A percentile compares a stretch with the other conserved stretches of the same genome.
Evolutionary conservation across 108 stramenopile genomes (phyloP).

Genomic region (Cyclotella atomus): DNA sequence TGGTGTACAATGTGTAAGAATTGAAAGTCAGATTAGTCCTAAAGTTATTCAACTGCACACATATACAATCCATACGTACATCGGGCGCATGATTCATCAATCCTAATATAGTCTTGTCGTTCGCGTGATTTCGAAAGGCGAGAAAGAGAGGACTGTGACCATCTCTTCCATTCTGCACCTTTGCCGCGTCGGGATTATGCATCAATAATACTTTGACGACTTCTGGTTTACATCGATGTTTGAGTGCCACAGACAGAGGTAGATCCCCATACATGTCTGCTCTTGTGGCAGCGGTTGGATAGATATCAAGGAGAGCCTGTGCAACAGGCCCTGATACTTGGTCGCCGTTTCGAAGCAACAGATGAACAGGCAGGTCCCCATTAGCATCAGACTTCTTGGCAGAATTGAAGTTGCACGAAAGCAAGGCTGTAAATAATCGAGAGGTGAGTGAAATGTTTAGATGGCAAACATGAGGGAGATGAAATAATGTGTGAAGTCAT

Average conservation of each 20-base stretch:
- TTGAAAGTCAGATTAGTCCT: neutral
- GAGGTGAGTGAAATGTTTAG: too few species aligned
- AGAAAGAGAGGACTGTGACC: conserved; percentile 82
- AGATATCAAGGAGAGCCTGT: conserved; percentile 45
- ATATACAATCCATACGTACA: conserved; percentile 5
- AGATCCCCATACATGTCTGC: conserved; percentile 54
- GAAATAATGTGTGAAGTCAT: too few species aligned
- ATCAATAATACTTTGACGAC: conserved; percentile 45
- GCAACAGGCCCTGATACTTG: conserved; percentile 42
- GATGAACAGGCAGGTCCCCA: conserved; percentile 52
- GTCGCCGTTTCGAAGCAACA: conserved; percentile 45
- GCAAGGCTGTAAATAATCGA: too few species aligned
- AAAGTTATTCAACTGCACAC: neutral
- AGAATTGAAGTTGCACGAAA: conserved; percentile 46
- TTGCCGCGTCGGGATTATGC: conserved; percentile 51
- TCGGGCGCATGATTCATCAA: conserved; percentile 88
- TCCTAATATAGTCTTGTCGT: conserved; percentile 86
- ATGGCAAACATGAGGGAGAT: too few species aligned
- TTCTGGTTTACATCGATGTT: conserved; percentile 48
- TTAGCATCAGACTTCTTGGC: conserved; percentile 49
- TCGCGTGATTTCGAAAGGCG: conserved; percentile 83
- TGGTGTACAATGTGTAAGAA: too few species aligned
- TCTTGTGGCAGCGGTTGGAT: conserved; percentile 49
- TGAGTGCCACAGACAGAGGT: conserved; percentile 47
- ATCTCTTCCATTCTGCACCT: conserved; percentile 57